Percentiles rank a stretch among this genome's conserved stretches.
Evolutionary conservation across 73 alveolate genomes (phyloP).

Genomic region (Symbiodinium pilosum): DNA sequence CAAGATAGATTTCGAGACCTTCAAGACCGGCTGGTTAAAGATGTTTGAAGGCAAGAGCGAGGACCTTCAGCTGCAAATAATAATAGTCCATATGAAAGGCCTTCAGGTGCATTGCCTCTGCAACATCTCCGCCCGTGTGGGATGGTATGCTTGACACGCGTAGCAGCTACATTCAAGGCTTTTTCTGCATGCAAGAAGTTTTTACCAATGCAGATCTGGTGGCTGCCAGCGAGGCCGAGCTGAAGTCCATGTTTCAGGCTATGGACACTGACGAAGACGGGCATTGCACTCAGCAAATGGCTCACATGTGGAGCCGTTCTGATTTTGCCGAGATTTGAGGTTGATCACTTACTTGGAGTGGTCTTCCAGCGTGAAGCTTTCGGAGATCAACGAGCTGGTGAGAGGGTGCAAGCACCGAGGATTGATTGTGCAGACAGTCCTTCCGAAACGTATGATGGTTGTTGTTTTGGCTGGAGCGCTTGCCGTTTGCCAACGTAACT

Average conservation of each 20-base stretch:
- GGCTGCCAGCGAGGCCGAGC: constrained; percentile 71
- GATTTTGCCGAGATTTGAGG: not conserved
- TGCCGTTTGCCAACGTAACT: not conserved
- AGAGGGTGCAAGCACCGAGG: constrained; percentile 90
- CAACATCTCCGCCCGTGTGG: too few relatives aligned
- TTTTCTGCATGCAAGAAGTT: too few relatives aligned
- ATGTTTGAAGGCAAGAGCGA: constrained; percentile 84
- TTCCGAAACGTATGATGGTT: too few relatives aligned
- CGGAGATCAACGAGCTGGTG: constrained; percentile 74
- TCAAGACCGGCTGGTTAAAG: constrained; percentile 80
- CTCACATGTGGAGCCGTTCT: not conserved
- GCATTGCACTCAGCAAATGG: not conserved
- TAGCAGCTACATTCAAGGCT: too few relatives aligned
- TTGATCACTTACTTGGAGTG: constrained; percentile 65
- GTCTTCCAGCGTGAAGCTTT: constrained; percentile 70
- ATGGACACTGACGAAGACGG: constrained; percentile 55
- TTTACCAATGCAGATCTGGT: not conserved
- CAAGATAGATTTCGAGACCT: constrained; percentile 64
- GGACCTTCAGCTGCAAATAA: not conserved
- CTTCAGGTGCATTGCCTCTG: too few relatives aligned
- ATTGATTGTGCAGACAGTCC: not conserved
- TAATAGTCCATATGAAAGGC: too few relatives aligned
- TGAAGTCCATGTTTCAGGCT: constrained; percentile 58
- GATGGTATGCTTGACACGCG: too few relatives aligned
- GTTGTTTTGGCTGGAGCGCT: not conserved